These are phyloP conservation scores for Wilcoxina mikolae DNA, from an alignment of 495 filamentous ascomycete genomes.

Conservation along the genomic window DNA sequence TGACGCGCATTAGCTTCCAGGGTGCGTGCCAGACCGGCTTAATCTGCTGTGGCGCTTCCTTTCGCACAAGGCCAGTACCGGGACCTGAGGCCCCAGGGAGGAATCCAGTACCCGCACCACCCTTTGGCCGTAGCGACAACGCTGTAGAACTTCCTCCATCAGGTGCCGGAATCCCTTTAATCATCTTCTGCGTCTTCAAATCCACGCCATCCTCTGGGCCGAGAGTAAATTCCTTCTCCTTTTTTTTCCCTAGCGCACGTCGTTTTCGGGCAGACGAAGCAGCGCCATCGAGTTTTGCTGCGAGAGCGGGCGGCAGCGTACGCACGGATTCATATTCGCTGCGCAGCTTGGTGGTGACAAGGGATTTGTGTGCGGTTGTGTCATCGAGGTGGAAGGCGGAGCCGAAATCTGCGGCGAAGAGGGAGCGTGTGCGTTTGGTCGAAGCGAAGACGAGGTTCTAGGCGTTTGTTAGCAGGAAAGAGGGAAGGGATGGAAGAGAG, in stretches of 20 bases:
- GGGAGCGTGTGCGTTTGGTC: constrained; percentile 53
- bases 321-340: constrained; percentile 70
- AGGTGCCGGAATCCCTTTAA: constrained; percentile 46
- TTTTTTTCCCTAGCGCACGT: constrained; percentile 17
- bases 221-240: constrained; percentile 25
- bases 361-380: constrained; percentile 29
- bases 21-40: constrained; percentile 91
- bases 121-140: constrained; percentile 37
- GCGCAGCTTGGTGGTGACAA: constrained; percentile 35
- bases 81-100: constrained; percentile 10
- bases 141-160: constrained; percentile 42
- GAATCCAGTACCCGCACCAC: constrained; percentile 9
- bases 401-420: constrained; percentile 46
- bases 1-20: constrained; percentile 97
- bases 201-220: constrained; percentile 39
- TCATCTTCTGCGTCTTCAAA: constrained; percentile 49
- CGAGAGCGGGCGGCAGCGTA: constrained; percentile 70
- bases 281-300: constrained; percentile 60
- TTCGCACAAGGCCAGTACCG: constrained; percentile 25
- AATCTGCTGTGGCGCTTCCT: constrained; percentile 43
- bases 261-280: constrained; percentile 38
- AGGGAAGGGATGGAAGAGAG: not conserved
- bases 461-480: constrained; percentile 8
- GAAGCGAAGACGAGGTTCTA: constrained; percentile 39
- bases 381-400: constrained; percentile 30